These are phyloP conservation scores for Pyrus pyrifolia DNA, from an alignment of 306 rosid genomes.

Conservation along the genomic window DNA sequence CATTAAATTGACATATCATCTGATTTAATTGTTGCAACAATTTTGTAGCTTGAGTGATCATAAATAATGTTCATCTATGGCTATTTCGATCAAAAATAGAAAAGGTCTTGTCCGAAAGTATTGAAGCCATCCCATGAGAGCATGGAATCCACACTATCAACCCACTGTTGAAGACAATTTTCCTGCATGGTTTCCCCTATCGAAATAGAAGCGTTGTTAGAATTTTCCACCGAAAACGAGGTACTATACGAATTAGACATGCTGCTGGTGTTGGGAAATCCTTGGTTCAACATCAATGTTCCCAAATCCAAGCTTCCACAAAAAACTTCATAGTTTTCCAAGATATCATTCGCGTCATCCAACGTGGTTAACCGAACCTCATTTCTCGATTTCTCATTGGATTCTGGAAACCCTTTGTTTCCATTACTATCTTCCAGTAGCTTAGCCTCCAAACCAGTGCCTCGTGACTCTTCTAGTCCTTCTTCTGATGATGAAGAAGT, in stretches of 20 bases:
- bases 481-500: slow-evolving; percentile 3
- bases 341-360: slow-evolving; percentile 31
- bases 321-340: slow-evolving; percentile 32
- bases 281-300: slow-evolving; percentile 45
- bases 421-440: slow-evolving; percentile 10
- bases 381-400: slow-evolving; percentile 4
- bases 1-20: not conserved
- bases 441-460: slow-evolving; percentile 18
- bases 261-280: slow-evolving; percentile 17
- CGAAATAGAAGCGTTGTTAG: slow-evolving; percentile 31
- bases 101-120: slow-evolving; percentile 41
- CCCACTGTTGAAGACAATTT: slow-evolving; percentile 40
- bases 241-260: slow-evolving; percentile 28
- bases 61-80: slow-evolving; percentile 8
- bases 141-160: slow-evolving; percentile 42
- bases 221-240: slow-evolving; percentile 53
- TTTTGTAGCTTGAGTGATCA: slow-evolving; percentile 5
- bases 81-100: slow-evolving; percentile 25
- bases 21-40: not conserved
- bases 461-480: not conserved
- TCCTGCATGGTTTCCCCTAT: slow-evolving; percentile 38
- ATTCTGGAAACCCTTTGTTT: slow-evolving; percentile 9
- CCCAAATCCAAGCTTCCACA: slow-evolving; percentile 40
- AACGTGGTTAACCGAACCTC: slow-evolving; percentile 17
- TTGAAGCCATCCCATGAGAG: slow-evolving; percentile 55